A percentile compares a stretch with the other conserved stretches of the same genome.
Evolutionary conservation across 768 basidiomycete species (phyloP).

Genomic region (Pisolithus microcarpus): DNA sequence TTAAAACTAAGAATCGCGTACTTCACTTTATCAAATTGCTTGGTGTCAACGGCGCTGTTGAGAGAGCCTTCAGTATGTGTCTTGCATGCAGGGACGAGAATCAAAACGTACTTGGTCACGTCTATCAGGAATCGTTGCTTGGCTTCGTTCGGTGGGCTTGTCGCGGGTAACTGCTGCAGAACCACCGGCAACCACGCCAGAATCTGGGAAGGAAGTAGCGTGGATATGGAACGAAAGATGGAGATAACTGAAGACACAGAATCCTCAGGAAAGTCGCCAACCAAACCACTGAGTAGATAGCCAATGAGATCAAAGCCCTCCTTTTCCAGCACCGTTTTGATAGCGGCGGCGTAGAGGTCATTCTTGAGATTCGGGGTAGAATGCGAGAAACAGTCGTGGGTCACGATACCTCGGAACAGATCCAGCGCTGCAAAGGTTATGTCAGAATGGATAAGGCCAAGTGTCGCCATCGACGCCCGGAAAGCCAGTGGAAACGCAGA

Average conservation of each 20-base stretch:
- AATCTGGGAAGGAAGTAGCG: constrained; percentile 62
- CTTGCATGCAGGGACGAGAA: not conserved
- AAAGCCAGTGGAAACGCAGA: constrained; percentile 73
- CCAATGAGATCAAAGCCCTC: constrained; percentile 68
- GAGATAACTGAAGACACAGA: constrained; percentile 63
- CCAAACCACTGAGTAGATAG: constrained; percentile 68
- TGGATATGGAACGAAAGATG: constrained; percentile 64
- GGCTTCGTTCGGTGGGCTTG: constrained; percentile 52
- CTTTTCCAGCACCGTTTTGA: constrained; percentile 54
- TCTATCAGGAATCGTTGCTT: constrained; percentile 70
- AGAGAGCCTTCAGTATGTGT: constrained; percentile 6
- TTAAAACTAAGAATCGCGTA: constrained; percentile 66
- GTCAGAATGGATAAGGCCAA: constrained; percentile 78
- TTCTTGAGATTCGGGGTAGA: constrained; percentile 52
- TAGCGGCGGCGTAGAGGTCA: constrained; percentile 52
- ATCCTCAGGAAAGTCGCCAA: constrained; percentile 87
- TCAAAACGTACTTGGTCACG: constrained; percentile 56
- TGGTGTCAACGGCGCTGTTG: constrained; percentile 53
- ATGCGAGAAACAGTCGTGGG: constrained; percentile 60
- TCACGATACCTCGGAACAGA: constrained; percentile 66
- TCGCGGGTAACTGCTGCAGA: constrained; percentile 60
- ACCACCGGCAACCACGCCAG: constrained; percentile 66
- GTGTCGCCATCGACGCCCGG: constrained; percentile 64
- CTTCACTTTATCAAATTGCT: constrained; percentile 76
- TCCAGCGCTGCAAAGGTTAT: constrained; percentile 79